Conservation (phyloP, 164 flowering plant species). For the Dillenia suffruticosa region DNA sequence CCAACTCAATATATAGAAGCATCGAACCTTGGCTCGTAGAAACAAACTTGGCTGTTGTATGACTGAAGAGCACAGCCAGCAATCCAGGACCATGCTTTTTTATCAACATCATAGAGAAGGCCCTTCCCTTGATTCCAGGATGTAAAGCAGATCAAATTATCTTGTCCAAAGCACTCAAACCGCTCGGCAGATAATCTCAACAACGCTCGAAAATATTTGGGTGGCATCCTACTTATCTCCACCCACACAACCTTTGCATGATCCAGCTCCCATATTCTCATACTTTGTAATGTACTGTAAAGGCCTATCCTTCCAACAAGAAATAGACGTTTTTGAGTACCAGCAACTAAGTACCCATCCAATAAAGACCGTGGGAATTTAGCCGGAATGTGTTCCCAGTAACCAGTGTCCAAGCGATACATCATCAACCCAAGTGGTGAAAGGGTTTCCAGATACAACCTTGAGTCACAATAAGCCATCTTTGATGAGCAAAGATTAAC, state of each 20-base stretch:
- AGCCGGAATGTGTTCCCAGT: slow-evolving; percentile 93
- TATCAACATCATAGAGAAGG: slow-evolving; percentile 82
- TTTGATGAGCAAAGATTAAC: slow-evolving; percentile 93
- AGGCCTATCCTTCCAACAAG: slow-evolving; percentile 88
- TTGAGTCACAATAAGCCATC: slow-evolving; percentile 90
- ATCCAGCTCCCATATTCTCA: slow-evolving; percentile 97
- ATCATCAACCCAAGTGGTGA: slow-evolving; percentile 94
- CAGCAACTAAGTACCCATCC: slow-evolving; percentile 94
- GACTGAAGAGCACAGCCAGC: slow-evolving; percentile 92
- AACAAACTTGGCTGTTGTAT: slow-evolving; percentile 82
- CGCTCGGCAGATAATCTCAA: slow-evolving; percentile 91
- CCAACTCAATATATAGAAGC: slow-evolving; percentile 49
- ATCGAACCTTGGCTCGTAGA: slow-evolving; percentile 95
- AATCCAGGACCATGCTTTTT: slow-evolving; percentile 93
- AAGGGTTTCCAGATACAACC: slow-evolving; percentile 78
- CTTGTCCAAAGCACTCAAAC: slow-evolving; percentile 96
- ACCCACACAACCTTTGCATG: slow-evolving; percentile 74
- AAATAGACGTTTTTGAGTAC: slow-evolving; percentile 79
- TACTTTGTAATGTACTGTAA: slow-evolving; percentile 82
- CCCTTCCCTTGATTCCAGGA: slow-evolving; percentile 99
- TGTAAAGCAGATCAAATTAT: slow-evolving; percentile 76
- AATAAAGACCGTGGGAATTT: slow-evolving; percentile 83
- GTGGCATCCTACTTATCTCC: slow-evolving; percentile 94
- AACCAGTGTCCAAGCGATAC: slow-evolving; percentile 65
- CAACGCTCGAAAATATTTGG: slow-evolving; percentile 73